Evolutionary conservation across 139 green algal species (phyloP), one percentile per base, ranked within the genome.

Genomic region (Micractinium sp.): DNA sequence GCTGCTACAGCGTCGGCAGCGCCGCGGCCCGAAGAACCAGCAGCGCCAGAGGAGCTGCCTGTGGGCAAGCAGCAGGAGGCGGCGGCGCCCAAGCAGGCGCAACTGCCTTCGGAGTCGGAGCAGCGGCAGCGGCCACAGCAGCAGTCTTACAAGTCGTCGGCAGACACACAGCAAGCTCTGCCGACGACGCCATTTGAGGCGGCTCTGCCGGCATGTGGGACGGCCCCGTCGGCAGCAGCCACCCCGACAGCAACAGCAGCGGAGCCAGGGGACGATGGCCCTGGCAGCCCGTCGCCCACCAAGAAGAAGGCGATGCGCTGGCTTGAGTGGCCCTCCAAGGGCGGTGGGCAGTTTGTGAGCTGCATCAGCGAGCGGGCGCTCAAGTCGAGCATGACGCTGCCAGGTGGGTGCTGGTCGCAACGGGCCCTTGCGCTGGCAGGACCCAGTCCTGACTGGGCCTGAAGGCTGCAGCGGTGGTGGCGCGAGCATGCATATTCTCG

Each of bases 311-410:
- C 83, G 22, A 63, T 81, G 67, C 83, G 83, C 83, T 87, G 83
- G 83, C 27, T 87, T 38, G 83, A 87, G 83, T 87, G 67, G 67
- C 83, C 83, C 14, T 16, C 29, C 25, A 38, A 79, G 36, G 83
- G 83, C 9, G 41, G 38, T 38, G 83, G 83, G 27, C 67, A 81
- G 38, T 87, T 81, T n/a, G 63, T 77, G 35, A 87, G 39, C 19
- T 77, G 33, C 56, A 76, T 87, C 35, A 63, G 35, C 22, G 82
- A 87, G 35, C 61, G 82, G 0, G 66, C 83, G 9, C 66, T 87
- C 3, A 80, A 87, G 67, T n/a, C 29, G 14, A 67, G 13, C 36
- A 87, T 87, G 83, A 87, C 83, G 67, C 83, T 87, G 67, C 83
- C 83, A 23, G 78, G 78, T 84, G 78, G 63, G 63, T 71, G 47